Evolutionary conservation across 2,329 filamentous ascomycete genomes (phyloP).

Genomic region (Ophioceras dolichostomum): DNA sequence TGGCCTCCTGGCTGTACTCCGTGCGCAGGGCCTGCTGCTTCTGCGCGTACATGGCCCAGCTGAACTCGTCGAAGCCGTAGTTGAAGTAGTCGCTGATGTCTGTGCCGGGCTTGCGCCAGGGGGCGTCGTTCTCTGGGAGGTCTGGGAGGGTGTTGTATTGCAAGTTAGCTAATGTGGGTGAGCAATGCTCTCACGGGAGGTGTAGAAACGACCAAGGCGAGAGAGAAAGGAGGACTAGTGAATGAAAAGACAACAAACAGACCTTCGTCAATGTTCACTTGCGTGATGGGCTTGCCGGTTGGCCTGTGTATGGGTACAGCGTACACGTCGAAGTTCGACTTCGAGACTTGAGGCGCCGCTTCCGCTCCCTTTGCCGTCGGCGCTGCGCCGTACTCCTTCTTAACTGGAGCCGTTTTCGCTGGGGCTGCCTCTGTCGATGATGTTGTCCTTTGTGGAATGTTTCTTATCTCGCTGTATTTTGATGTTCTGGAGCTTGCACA

Average conservation of each 20-base stretch:
- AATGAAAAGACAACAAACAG: too few species aligned
- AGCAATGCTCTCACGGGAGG: too few species aligned
- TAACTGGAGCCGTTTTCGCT: constrained; percentile 27
- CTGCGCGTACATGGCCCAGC: constrained; percentile 86
- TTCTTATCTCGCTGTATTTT: constrained; percentile 52
- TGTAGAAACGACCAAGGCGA: neutral
- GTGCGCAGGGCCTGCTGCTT: constrained; percentile 73
- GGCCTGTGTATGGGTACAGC: constrained; percentile 67
- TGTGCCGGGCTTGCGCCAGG: constrained; percentile 88
- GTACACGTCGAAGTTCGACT: constrained; percentile 76
- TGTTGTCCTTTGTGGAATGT: constrained; percentile 48
- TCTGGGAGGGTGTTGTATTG: too few species aligned
- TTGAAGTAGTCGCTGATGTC: constrained; percentile 98
- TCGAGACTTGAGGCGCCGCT: constrained; percentile 52
- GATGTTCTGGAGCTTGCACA: constrained; percentile 31
- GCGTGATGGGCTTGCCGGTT: constrained; percentile 71
- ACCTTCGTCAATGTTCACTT: constrained; percentile 62
- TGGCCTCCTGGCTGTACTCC: constrained; percentile 58
- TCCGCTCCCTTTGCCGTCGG: constrained; percentile 13
- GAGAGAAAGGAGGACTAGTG: neutral
- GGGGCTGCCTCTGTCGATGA: constrained; percentile 37
- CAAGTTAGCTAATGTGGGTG: too few species aligned
- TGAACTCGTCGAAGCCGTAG: constrained; percentile 97
- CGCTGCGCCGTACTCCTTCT: constrained; percentile 32
- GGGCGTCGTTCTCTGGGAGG: constrained; percentile 73